Conservation (phyloP, 1,284 basidiomycete species). For the Laetiporus sulphureus region DNA sequence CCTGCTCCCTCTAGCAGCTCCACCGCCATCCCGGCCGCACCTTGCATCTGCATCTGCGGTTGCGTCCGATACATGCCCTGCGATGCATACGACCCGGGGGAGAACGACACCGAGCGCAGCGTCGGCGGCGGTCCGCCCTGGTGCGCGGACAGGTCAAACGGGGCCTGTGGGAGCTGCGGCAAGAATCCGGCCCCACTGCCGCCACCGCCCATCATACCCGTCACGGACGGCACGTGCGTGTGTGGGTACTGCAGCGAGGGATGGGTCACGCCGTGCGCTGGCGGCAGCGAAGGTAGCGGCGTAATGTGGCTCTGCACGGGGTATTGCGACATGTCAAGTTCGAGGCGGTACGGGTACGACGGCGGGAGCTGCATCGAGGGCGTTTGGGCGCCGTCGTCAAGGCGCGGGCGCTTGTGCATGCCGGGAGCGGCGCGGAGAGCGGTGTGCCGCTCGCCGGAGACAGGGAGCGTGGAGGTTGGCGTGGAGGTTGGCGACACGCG, state of each 20-base stretch:
- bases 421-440: constrained; percentile 11
- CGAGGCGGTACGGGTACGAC: constrained; percentile 23
- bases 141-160: constrained; percentile 9
- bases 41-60: constrained; percentile 2
- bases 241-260: constrained; percentile 13
- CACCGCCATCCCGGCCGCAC: constrained; percentile 13
- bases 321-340: constrained; percentile 20
- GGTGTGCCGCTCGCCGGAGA: constrained; percentile 27
- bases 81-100: constrained; percentile 10
- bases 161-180: constrained; percentile 9
- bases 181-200: constrained; percentile 10
- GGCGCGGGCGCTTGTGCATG: constrained; percentile 18
- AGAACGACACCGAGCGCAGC: constrained; percentile 17
- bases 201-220: constrained; percentile 7
- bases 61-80: constrained; percentile 9
- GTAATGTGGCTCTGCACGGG: constrained; percentile 13
- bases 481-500: constrained; percentile 12
- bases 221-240: constrained; percentile 8
- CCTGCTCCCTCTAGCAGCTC: constrained; percentile 17
- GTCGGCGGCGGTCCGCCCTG: constrained; percentile 9
- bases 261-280: constrained; percentile 15
- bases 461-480: constrained; percentile 21
- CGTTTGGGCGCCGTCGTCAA: constrained; percentile 12
- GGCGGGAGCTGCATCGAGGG: constrained; percentile 10
- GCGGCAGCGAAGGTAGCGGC: constrained; percentile 14